phyloP scores from a whole-genome alignment of 805 yeast genomes.

The Suhomyces pyralidae region DNA sequence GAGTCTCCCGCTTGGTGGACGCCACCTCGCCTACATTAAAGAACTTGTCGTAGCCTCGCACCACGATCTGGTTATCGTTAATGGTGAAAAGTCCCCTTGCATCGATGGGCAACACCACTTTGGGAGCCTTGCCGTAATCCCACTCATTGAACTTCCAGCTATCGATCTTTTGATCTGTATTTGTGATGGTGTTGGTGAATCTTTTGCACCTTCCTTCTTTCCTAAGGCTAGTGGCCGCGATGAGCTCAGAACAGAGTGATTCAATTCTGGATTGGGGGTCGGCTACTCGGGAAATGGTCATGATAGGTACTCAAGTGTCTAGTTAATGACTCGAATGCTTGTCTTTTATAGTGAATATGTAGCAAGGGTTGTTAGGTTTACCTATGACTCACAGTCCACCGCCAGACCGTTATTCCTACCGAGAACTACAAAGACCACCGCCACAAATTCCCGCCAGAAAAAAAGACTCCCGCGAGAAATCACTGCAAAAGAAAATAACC shows the following conservation, averaged over 20 bases:
- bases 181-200: slow-evolving; percentile 10
- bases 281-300: not conserved
- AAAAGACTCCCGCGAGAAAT: too few species aligned
- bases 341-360: not conserved
- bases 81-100: slow-evolving; percentile 83
- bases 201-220: slow-evolving; percentile 22
- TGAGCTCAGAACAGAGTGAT: slow-evolving; percentile 13
- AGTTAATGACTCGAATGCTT: not conserved
- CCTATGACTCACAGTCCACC: not conserved
- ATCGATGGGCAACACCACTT: slow-evolving; percentile 57
- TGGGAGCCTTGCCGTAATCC: slow-evolving; percentile 62
- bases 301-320: not conserved
- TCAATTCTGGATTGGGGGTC: not conserved
- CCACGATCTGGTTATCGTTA: slow-evolving; percentile 47
- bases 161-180: slow-evolving; percentile 10
- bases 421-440: too few species aligned
- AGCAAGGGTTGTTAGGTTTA: too few species aligned
- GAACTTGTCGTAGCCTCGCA: slow-evolving; percentile 92
- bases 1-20: slow-evolving; percentile 46
- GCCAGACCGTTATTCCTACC: not conserved
- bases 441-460: too few species aligned
- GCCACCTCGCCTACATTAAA: slow-evolving; percentile 73
- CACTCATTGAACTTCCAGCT: slow-evolving; percentile 88
- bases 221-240: slow-evolving; percentile 13
- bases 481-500: too few species aligned